Evolutionary conservation across 371 early-diverging fungal genomes (phyloP).

Genomic region (Entomophthora muscae): DNA sequence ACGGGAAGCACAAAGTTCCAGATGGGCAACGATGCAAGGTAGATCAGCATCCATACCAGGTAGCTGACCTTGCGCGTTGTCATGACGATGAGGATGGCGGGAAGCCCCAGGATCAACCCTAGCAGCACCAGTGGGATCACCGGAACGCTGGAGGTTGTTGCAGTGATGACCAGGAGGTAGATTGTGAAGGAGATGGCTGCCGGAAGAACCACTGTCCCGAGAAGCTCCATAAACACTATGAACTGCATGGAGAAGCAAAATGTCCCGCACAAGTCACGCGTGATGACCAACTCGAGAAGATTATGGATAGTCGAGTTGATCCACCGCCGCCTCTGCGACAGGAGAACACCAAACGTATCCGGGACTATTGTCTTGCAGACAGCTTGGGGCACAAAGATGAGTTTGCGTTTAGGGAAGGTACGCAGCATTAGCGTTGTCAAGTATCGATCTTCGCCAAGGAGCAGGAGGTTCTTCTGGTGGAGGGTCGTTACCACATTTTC

Average conservation of each 20-base stretch:
- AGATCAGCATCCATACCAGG: constrained; percentile 59
- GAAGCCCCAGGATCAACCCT: constrained; percentile 49
- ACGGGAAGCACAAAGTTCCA: constrained; percentile 90
- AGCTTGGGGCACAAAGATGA: constrained; percentile 87
- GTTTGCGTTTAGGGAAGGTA: no score
- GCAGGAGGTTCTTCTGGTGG: constrained; percentile 85
- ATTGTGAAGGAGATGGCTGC: constrained; percentile 45
- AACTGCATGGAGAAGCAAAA: constrained; percentile 83
- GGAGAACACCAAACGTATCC: constrained; percentile 53
- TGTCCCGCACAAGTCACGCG: constrained; percentile 72
- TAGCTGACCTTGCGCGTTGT: constrained; percentile 70
- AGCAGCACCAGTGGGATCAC: constrained; percentile 39
- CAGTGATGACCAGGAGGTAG: constrained; percentile 18
- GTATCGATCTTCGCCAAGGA: no score
- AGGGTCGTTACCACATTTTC: constrained; percentile 81
- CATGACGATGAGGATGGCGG: constrained; percentile 68
- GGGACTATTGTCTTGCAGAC: no score
- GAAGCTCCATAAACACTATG: constrained; percentile 59
- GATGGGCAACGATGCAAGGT: constrained; percentile 61
- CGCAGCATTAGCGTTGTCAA: no score
- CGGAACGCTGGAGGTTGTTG: constrained; percentile 8
- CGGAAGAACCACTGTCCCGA: constrained; percentile 69
- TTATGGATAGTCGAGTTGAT: no score
- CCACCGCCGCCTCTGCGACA: constrained; percentile 82
- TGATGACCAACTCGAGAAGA: constrained; percentile 80